These are phyloP conservation scores for Hypoxylon sp. DNA, from an alignment of 2,329 filamentous ascomycete species.

Conservation along the genomic window DNA sequence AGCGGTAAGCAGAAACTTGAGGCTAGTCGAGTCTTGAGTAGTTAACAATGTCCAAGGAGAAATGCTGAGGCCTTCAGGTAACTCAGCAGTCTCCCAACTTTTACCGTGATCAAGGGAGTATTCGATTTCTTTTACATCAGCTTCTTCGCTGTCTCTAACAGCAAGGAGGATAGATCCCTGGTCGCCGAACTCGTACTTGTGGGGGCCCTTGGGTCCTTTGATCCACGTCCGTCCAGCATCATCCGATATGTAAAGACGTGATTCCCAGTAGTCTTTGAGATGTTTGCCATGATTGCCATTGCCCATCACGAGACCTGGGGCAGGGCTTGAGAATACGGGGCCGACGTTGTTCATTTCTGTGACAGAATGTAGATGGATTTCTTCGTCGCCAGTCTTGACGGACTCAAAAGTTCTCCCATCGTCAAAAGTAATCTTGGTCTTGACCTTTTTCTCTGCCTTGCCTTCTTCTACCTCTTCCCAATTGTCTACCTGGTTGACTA, in stretches of 20 bases:
- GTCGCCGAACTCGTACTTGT: constrained; percentile 97
- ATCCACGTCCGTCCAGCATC: constrained; percentile 91
- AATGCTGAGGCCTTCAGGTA: constrained; percentile 77
- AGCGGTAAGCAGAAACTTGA: constrained; percentile 88
- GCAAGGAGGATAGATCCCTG: constrained; percentile 91
- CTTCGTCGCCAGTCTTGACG: constrained; percentile 76
- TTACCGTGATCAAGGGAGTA: constrained; percentile 94
- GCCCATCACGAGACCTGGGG: constrained; percentile 93
- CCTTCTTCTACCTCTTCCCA: constrained; percentile 78
- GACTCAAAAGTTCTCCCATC: constrained; percentile 89
- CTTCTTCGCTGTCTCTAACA: constrained; percentile 78
- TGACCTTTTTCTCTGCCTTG: constrained; percentile 74
- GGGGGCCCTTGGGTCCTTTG: constrained; percentile 80
- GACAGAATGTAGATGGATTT: constrained; percentile 91
- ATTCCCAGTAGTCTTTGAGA: constrained; percentile 78
- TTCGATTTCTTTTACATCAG: constrained; percentile 69
- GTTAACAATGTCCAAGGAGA: constrained; percentile 84
- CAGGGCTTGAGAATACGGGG: constrained; percentile 91
- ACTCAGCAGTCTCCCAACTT: constrained; percentile 79
- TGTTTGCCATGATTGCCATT: constrained; percentile 88
- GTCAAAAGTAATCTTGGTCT: constrained; percentile 92
- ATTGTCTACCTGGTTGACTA: constrained; percentile 92
- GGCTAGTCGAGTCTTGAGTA: constrained; percentile 90
- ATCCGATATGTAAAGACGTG: constrained; percentile 89
- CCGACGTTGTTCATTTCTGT: constrained; percentile 87